A percentile compares a stretch with the other conserved stretches of the same genome.
phyloP scores from a whole-genome alignment of 208 protist genomes.

The Trypanosoma scelopori region DNA sequence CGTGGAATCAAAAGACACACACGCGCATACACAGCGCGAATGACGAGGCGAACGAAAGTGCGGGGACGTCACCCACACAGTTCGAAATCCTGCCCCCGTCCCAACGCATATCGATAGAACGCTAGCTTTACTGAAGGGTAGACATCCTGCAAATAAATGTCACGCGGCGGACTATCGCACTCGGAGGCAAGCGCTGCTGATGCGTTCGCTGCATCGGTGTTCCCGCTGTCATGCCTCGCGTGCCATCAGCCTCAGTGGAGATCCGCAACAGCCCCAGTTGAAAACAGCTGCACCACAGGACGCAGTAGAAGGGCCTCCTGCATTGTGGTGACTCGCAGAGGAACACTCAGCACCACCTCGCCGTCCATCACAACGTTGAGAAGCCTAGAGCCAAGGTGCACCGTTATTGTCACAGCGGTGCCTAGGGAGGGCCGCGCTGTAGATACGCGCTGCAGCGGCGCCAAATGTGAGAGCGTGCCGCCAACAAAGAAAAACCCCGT shows the following conservation, averaged over 20 bases:
- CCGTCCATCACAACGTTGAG: conserved; percentile 9
- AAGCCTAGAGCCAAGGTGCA: neutral
- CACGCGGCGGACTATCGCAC: too few species aligned
- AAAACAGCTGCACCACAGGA: conserved; percentile 9
- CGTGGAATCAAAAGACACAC: too few species aligned
- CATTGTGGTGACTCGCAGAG: neutral
- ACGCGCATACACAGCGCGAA: too few species aligned
- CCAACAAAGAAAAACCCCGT: conserved; percentile 1
- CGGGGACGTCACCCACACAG: too few species aligned
- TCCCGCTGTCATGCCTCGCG: neutral
- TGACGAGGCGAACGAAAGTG: too few species aligned
- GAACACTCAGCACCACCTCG: conserved; percentile 2
- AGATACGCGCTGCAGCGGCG: neutral
- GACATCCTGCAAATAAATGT: too few species aligned
- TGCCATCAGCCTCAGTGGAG: conserved; percentile 1
- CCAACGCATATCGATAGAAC: too few species aligned
- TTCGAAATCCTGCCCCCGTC: too few species aligned
- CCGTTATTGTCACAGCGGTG: conserved; percentile 2
- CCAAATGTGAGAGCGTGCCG: neutral
- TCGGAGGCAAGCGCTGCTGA: too few species aligned
- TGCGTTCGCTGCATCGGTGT: too few species aligned
- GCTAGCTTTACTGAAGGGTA: too few species aligned
- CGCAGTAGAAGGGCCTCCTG: neutral
- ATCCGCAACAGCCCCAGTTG: conserved; percentile 1
- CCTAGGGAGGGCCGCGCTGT: neutral